Evolutionary conservation across 768 basidiomycete species (phyloP).

Genomic region (Termitomyces sp.): DNA sequence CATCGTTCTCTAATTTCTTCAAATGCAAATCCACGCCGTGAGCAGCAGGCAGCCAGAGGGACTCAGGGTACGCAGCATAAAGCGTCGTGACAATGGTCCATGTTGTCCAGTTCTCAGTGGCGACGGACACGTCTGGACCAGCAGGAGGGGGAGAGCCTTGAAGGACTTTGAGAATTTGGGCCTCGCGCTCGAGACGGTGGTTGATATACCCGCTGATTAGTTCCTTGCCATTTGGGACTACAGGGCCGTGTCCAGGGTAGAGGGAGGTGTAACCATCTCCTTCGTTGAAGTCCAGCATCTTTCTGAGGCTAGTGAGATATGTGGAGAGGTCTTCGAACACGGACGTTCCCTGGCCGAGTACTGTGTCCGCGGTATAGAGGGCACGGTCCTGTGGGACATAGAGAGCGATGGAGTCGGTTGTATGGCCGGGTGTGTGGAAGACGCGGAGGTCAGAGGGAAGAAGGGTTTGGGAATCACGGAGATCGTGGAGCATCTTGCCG

Average conservation of each 20-base stretch:
- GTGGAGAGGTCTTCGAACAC: slow-evolving; percentile 79
- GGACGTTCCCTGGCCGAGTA: slow-evolving; percentile 86
- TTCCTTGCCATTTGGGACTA: slow-evolving; percentile 55
- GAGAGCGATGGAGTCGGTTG: slow-evolving; percentile 77
- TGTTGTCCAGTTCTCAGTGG: slow-evolving; percentile 43
- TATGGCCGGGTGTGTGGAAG: slow-evolving; percentile 88
- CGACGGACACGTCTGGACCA: slow-evolving; percentile 3
- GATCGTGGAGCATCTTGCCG: slow-evolving; percentile 49
- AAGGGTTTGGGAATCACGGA: slow-evolving; percentile 51
- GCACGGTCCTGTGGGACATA: slow-evolving; percentile 62
- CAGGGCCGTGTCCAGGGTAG: slow-evolving; percentile 90
- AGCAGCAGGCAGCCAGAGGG: slow-evolving; percentile 70
- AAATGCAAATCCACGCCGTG: slow-evolving; percentile 65
- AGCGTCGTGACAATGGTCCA: slow-evolving; percentile 60
- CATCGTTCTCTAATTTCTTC: slow-evolving; percentile 64
- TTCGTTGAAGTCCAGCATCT: slow-evolving; percentile 42
- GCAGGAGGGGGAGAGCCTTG: slow-evolving; percentile 26
- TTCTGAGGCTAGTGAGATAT: slow-evolving; percentile 62
- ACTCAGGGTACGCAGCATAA: slow-evolving; percentile 68
- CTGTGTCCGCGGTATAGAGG: slow-evolving; percentile 87
- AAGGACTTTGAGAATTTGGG: slow-evolving; percentile 60
- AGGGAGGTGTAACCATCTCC: slow-evolving; percentile 36
- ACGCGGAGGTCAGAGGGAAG: slow-evolving; percentile 48
- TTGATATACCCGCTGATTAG: slow-evolving; percentile 68
- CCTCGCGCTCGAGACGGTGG: slow-evolving; percentile 79